These are phyloP conservation scores for Penicillium sp. DNA, from an alignment of 2,329 filamentous ascomycete species.

Conservation along the genomic window DNA sequence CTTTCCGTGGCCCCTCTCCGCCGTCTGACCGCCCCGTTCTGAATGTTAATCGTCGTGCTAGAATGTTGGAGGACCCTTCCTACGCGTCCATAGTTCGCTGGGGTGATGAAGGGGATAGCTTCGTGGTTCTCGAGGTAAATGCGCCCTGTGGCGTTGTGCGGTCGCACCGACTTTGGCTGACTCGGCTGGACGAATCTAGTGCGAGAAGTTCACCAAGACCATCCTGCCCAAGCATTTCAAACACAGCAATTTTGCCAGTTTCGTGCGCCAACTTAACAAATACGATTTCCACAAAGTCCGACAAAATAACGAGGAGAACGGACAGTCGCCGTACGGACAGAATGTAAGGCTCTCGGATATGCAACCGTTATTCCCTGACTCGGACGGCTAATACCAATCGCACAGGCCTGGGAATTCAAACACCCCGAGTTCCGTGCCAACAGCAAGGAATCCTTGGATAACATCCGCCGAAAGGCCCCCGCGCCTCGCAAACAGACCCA, in stretches of 20 bases:
- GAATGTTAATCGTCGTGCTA: conserved; percentile 38
- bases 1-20: background rate
- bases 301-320: conserved; percentile 82
- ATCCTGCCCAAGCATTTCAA: conserved; percentile 99
- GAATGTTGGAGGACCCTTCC: conserved; percentile 93
- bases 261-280: conserved; percentile 93
- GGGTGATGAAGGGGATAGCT: conserved; percentile 92
- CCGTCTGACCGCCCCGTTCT: conserved; percentile 12
- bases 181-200: conserved; percentile 54
- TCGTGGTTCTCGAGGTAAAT: conserved; percentile 89
- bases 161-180: conserved; percentile 18
- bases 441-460: conserved; percentile 94
- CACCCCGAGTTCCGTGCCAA: conserved; percentile 95
- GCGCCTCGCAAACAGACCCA: conserved; percentile 74
- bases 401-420: conserved; percentile 89
- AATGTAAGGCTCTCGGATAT: conserved; percentile 55
- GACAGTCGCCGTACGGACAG: conserved; percentile 75
- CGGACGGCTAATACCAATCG: conserved; percentile 28
- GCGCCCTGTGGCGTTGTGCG: conserved; percentile 17
- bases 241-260: conserved; percentile 97
- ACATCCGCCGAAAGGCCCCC: conserved; percentile 92
- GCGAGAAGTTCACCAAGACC: conserved; percentile 96
- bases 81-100: conserved; percentile 92
- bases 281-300: conserved; percentile 99
- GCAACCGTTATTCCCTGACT: background rate